A percentile compares a stretch with the other conserved stretches of the same genome.
Evolutionary conservation across 495 filamentous ascomycete genomes (phyloP).

Genomic region (Xylaria venustula): DNA sequence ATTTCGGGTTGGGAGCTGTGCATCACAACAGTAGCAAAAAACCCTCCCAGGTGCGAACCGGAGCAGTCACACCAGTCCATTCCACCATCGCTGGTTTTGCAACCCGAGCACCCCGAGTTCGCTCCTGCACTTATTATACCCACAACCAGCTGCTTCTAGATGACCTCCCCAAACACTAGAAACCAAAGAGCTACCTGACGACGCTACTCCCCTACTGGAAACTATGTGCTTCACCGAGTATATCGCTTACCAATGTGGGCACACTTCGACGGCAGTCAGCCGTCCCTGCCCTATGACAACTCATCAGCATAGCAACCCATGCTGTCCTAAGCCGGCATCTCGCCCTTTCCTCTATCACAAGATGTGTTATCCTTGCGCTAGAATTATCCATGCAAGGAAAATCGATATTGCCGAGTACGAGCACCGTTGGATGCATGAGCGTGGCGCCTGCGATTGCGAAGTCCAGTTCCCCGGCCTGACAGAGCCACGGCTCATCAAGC

Average conservation of each 20-base stretch:
- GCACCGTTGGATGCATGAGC: constrained; percentile 49
- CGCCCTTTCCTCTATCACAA: constrained; percentile 27
- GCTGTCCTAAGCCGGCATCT: constrained; percentile 28
- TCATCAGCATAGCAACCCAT: constrained; percentile 25
- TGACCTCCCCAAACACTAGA: background rate
- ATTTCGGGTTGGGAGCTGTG: background rate
- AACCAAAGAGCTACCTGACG: background rate
- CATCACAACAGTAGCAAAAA: background rate
- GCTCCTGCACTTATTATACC: background rate
- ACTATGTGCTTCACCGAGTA: constrained; percentile 45
- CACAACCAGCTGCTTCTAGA: background rate
- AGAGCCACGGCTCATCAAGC: constrained; percentile 27
- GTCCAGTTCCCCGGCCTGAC: constrained; percentile 36
- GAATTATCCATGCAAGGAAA: constrained; percentile 38
- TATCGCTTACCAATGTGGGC: constrained; percentile 45
- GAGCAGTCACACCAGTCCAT: too few species aligned
- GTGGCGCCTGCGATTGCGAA: constrained; percentile 40
- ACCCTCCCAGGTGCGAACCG: too few species aligned
- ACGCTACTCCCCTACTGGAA: background rate
- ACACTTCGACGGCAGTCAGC: constrained; percentile 35
- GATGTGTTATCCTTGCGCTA: constrained; percentile 40
- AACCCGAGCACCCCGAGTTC: background rate
- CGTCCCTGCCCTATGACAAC: constrained; percentile 45
- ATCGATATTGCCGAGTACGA: constrained; percentile 41
- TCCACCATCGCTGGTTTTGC: background rate